phyloP scores from a whole-genome alignment of 177 flowering plant genomes.

The Vitis hybrid region DNA sequence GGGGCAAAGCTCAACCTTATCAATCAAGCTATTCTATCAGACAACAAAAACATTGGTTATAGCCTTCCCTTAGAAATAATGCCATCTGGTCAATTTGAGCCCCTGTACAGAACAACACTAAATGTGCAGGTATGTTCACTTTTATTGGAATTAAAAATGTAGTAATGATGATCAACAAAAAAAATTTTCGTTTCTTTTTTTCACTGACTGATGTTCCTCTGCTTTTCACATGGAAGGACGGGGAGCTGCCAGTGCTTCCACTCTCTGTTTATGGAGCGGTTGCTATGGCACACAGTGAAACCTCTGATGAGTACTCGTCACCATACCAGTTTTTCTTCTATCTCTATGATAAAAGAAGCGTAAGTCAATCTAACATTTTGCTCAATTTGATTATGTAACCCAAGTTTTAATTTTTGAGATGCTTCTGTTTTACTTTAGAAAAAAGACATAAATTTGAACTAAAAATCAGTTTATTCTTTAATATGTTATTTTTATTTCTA shows the following conservation, averaged over 20 bases:
- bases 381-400: neutral
- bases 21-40: slow-evolving; percentile 80
- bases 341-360: slow-evolving; percentile 87
- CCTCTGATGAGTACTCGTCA: slow-evolving; percentile 84
- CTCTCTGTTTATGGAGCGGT: slow-evolving; percentile 95
- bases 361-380: slow-evolving; percentile 38
- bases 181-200: neutral
- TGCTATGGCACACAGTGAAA: slow-evolving; percentile 88
- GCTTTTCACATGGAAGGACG: slow-evolving; percentile 59
- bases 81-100: slow-evolving; percentile 98
- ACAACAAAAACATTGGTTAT: slow-evolving; percentile 45
- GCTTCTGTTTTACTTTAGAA: neutral
- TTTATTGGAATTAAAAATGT: neutral
- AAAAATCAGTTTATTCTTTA: neutral
- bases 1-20: slow-evolving; percentile 65
- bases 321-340: slow-evolving; percentile 92
- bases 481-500: no score
- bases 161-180: neutral
- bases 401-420: neutral
- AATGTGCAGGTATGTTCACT: slow-evolving; percentile 64
- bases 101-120: slow-evolving; percentile 73
- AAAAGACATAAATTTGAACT: neutral
- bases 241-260: slow-evolving; percentile 94
- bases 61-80: slow-evolving; percentile 79
- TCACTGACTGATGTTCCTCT: neutral